phyloP scores from a whole-genome alignment of 257 asterid species.

The Solanum etuberosum region DNA sequence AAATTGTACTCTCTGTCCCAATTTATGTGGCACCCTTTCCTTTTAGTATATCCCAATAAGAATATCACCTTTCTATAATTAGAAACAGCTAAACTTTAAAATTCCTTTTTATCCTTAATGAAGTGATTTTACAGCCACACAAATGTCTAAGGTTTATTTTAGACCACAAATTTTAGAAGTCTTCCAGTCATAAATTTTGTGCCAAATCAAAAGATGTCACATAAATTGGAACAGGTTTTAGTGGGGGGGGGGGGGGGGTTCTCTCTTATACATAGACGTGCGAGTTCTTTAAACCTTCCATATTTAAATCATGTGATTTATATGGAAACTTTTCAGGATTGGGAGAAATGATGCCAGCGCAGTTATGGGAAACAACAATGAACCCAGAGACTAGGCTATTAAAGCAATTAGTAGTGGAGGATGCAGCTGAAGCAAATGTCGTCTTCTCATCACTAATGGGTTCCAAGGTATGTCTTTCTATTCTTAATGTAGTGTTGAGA shows the following conservation, averaged over 20 bases:
- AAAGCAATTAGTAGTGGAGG: slow-evolving; percentile 76
- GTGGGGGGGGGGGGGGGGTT: too few species aligned
- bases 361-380: slow-evolving; percentile 98
- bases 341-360: slow-evolving; percentile 99
- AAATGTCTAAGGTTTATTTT: neutral
- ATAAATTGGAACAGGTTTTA: neutral
- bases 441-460: slow-evolving; percentile 98
- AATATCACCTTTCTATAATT: neutral
- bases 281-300: neutral
- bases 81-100: neutral
- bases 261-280: neutral
- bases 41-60: neutral
- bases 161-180: neutral
- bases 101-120: neutral
- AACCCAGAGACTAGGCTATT: slow-evolving; percentile 73
- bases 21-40: neutral
- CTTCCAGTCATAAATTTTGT: neutral
- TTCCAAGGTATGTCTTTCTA: slow-evolving; percentile 36
- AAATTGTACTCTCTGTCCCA: neutral
- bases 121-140: neutral
- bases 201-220: neutral
- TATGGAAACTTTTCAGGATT: slow-evolving; percentile 44
- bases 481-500: neutral
- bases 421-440: slow-evolving; percentile 75
- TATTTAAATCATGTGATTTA: neutral